Evolutionary conservation across 768 basidiomycete species (phyloP).

Genomic region (Suillus placidus): DNA sequence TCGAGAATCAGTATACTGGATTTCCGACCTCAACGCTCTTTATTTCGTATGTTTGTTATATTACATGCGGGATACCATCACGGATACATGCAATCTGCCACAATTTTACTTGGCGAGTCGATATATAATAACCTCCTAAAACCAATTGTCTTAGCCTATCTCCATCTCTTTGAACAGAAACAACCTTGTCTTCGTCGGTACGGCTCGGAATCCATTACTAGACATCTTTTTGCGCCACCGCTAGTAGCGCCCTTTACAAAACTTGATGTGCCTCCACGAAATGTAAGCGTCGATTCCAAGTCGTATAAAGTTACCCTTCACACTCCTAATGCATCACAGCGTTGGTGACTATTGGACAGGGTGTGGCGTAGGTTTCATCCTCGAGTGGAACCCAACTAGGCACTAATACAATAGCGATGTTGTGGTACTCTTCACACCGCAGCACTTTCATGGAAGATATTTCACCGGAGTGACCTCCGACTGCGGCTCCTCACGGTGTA

Average conservation of each 20-base stretch:
- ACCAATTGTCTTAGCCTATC: neutral
- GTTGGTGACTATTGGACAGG: conserved; percentile 42
- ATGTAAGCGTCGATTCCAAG: conserved; percentile 25
- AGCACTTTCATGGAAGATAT: conserved; percentile 44
- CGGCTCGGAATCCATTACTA: neutral
- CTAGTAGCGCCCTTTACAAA: neutral
- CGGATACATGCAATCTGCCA: conserved; percentile 13
- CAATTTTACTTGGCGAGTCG: conserved; percentile 18
- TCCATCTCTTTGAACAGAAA: neutral
- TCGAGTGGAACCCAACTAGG: neutral
- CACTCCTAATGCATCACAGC: conserved; percentile 18
- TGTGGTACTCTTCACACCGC: conserved; percentile 9
- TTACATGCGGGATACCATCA: neutral
- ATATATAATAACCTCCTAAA: conserved; percentile 9
- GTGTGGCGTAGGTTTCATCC: conserved; percentile 34
- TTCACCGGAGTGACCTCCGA: conserved; percentile 36
- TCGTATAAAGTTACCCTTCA: conserved; percentile 2
- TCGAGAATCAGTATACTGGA: conserved; percentile 3
- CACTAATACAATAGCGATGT: neutral
- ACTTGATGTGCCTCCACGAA: conserved; percentile 39
- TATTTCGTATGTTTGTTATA: conserved; percentile 1
- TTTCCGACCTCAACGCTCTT: conserved; percentile 5
- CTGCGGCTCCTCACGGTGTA: conserved; percentile 35
- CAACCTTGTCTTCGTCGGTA: conserved; percentile 1
- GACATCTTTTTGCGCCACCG: neutral